Base-by-base conservation (phyloP, 2,329 filamentous ascomycete species). In the Xylariaceae sp. region DNA sequence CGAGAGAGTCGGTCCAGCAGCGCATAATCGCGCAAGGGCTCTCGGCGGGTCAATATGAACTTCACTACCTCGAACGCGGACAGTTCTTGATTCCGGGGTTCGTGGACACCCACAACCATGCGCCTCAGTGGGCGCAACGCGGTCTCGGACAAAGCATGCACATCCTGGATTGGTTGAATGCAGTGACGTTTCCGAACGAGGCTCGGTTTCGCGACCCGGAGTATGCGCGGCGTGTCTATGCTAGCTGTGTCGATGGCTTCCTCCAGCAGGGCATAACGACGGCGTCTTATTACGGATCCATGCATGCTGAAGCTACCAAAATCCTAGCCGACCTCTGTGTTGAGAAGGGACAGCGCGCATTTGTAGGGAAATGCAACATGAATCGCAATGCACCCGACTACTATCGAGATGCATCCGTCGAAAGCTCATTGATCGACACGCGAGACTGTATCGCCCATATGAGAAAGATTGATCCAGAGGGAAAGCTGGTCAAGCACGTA, bases 61-160 rank as follows among this genome's bases (percentile, higher is more conserved):
- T 74, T 34, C 69, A 67, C 39, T 66, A 64, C 30, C 73, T 82
- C 2, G 52, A 65, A 1, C 72, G 68, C 6, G 76, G 76, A 45
- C 72, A 82, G 51, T 84, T 86, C 65, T 71, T 86, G 52, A 78
- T 85, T 58, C 83, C 84, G 0, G 82, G 83, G 49, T 81, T 86
- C 66, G 74, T 88, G 56, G 86, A 88, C 73, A 88, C 85, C 1
- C 86, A 88, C 71, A 87, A 86, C 61, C 86, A 89, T 67, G 86
- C 86, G 0, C 85, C 86, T 45, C 79, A 83, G 64, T 81, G 77
- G 76, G 72, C 77, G 11, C 76, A 77, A 70, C 73, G 78, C 23
- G 77, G 80, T 34, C 72, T 81, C 3, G 77, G 78, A 4, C 77
- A 81, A 65, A 74, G 80, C 49, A 73, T 80, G 70, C 77, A 82